Evolutionary conservation across 75 land plant genomes (phyloP), one percentile per base, ranked within the genome.

Genomic region (Picea sitchensis): DNA sequence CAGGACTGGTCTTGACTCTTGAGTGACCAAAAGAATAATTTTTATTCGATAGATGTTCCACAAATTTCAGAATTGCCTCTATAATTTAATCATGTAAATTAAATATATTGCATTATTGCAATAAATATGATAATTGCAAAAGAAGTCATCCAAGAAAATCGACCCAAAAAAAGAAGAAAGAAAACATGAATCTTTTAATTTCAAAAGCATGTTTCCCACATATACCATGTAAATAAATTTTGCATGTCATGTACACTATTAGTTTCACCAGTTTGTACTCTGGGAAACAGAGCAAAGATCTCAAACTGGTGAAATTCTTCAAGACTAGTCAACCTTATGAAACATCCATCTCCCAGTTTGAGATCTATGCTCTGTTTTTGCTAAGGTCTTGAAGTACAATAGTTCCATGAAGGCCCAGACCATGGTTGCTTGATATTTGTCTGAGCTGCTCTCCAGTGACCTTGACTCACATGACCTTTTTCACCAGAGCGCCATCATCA

Each of bases 321-420:
- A 15, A 68, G 36, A 34, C 41, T 68, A 17, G 47, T 18, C 17
- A 68, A 41, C 36, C 72, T 38, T 38, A 68, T 36, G 72, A 68
- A 68, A 68, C 72, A 17, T 68, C 72, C 72, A 68, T 68, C 72
- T 68, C 72, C 72, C 72, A 41, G 72, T 17, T 18, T 68, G 41
- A 41, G 72, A 68, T 68, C 72, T 26, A 26, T 26, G 26, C 26
- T 26, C 26, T 26, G 26, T 26, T 26, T 26, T 26, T 26, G 26
- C 26, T 26, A 26, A 26, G 26, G 26, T 26, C 26, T 26, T 26
- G 26, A 26, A 26, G 26, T 26, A 26, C 26, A 26, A 26, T 26
- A 26, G 26, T 26, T 26, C 26, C 26, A 0, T 26, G 26, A 26
- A 26, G 26, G 26, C 26, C 26, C 26, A 26, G 26, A 26, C 26